These are phyloP conservation scores for Didymella segeticola DNA, from an alignment of 2,329 filamentous ascomycete species.

Conservation along the genomic window DNA sequence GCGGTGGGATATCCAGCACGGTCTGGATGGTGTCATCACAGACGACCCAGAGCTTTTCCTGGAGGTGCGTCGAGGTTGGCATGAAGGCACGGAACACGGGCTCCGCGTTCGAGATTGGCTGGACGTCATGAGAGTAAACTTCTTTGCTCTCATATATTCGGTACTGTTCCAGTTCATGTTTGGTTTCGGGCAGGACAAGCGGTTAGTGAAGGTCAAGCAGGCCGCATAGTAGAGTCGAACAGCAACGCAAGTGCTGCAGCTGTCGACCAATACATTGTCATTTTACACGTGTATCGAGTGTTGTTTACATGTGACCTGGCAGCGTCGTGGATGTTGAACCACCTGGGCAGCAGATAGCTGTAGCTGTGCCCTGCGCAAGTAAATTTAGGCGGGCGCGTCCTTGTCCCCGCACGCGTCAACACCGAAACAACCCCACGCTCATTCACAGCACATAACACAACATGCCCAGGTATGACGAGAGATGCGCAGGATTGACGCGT, in stretches of 20 bases:
- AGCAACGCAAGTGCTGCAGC: constrained; percentile 22
- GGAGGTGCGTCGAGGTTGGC: constrained; percentile 59
- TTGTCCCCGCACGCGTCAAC: constrained; percentile 39
- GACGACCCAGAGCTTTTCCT: constrained; percentile 77
- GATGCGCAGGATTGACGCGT: neutral
- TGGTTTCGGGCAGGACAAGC: constrained; percentile 31
- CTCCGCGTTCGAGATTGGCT: constrained; percentile 39
- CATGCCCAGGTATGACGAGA: constrained; percentile 47
- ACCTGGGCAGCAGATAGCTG: neutral
- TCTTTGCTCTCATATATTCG: constrained; percentile 44
- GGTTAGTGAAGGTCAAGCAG: constrained; percentile 24
- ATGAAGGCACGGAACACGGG: constrained; percentile 44
- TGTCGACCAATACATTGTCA: constrained; percentile 9
- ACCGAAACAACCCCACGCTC: constrained; percentile 24
- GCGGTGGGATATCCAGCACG: constrained; percentile 75
- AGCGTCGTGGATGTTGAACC: neutral
- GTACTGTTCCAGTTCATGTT: constrained; percentile 43
- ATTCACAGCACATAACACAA: constrained; percentile 29
- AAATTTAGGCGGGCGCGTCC: constrained; percentile 32
- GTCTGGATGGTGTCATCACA: constrained; percentile 82
- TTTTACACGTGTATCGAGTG: neutral
- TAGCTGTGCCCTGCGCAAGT: constrained; percentile 9
- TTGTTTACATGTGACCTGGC: neutral
- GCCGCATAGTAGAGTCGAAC: constrained; percentile 12
- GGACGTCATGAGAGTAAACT: constrained; percentile 42